Conservation (phyloP, 2,329 filamentous ascomycete genomes). For the Neurospora crassa region DNA sequence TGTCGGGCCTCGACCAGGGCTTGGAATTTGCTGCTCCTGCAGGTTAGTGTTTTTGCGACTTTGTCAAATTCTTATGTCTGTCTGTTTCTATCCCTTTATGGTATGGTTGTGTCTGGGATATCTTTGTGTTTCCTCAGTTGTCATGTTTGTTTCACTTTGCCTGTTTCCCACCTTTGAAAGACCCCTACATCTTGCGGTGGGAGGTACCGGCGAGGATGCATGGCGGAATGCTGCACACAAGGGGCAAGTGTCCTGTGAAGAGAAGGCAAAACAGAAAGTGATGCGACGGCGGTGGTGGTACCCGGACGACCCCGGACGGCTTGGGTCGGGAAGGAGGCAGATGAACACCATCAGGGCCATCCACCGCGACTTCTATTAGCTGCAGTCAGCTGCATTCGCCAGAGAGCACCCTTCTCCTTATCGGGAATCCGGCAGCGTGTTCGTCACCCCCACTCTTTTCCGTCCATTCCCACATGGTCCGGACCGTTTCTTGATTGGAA, state of each 20-base stretch:
- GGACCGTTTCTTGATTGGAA: constrained; percentile 23
- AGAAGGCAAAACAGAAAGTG: neutral
- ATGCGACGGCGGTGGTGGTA: neutral
- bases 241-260: neutral
- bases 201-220: neutral
- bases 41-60: constrained; percentile 28
- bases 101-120: constrained; percentile 3
- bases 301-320: neutral
- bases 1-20: constrained; percentile 35
- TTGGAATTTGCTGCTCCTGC: constrained; percentile 11
- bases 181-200: neutral
- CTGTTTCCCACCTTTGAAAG: neutral
- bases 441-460: constrained; percentile 12
- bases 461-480: constrained; percentile 12
- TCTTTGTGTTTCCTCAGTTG: neutral
- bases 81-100: neutral
- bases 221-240: neutral
- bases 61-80: neutral
- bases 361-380: constrained; percentile 2
- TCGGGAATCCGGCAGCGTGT: constrained; percentile 13
- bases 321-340: constrained; percentile 7
- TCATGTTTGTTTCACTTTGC: neutral
- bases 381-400: constrained; percentile 5
- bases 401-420: constrained; percentile 14
- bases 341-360: constrained; percentile 4